These are phyloP conservation scores for Iberis amara DNA, from an alignment of 441 rosid species.

Conservation along the genomic window DNA sequence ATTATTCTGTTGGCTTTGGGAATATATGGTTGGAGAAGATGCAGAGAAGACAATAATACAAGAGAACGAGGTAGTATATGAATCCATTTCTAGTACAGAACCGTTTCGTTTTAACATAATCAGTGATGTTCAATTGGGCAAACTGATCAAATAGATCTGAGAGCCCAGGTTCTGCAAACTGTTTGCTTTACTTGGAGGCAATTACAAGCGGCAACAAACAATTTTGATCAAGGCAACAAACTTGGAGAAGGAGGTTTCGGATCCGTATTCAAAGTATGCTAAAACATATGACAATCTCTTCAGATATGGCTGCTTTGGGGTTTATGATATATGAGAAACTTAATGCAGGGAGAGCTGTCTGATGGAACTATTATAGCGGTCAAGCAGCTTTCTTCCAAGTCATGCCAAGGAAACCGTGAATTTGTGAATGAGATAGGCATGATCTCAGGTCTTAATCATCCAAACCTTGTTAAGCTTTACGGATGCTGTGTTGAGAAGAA, in stretches of 20 bases:
- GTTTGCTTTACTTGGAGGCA: conserved; percentile 32
- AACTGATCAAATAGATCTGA: conserved; percentile 9
- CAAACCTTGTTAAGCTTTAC: conserved; percentile 52
- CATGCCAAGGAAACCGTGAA: conserved; percentile 67
- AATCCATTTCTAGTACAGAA: background rate
- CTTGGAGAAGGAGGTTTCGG: conserved; percentile 78
- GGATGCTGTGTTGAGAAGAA: conserved; percentile 51
- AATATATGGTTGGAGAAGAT: conserved; percentile 2
- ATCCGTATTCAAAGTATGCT: conserved; percentile 59
- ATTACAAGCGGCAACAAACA: conserved; percentile 47
- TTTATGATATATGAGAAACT: conserved; percentile 4
- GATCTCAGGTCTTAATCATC: conserved; percentile 62
- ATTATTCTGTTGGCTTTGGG: conserved; percentile 19
- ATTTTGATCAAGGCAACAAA: conserved; percentile 51
- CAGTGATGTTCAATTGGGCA: background rate
- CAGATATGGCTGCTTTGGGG: background rate
- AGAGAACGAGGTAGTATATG: conserved; percentile 23
- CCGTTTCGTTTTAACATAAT: too few relatives aligned
- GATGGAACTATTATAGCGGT: conserved; percentile 65
- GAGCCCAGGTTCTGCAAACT: conserved; percentile 20
- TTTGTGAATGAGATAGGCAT: conserved; percentile 68
- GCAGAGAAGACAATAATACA: background rate
- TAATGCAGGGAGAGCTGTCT: conserved; percentile 45
- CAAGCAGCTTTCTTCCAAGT: conserved; percentile 66
- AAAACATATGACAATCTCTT: background rate